These are phyloP conservation scores for Mycena polygramma DNA, from an alignment of 768 basidiomycete genomes.

Conservation along the genomic window DNA sequence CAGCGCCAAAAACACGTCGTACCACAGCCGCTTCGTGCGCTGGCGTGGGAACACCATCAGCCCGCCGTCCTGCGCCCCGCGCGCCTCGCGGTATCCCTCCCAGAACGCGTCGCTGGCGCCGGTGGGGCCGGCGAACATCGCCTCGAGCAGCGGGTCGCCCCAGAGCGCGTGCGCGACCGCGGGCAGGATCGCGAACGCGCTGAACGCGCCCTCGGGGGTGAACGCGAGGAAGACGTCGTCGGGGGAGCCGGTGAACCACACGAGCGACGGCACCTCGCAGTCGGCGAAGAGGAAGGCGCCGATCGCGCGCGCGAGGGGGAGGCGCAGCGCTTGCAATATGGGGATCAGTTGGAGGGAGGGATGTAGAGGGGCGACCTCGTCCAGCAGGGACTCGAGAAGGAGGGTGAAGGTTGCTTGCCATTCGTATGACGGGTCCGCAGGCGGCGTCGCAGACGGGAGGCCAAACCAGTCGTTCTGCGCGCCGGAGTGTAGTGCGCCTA, in stretches of 20 bases:
- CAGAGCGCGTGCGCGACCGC: slow-evolving; percentile 70
- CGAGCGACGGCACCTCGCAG: slow-evolving; percentile 75
- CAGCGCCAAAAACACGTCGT: slow-evolving; percentile 74
- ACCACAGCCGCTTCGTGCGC: slow-evolving; percentile 84
- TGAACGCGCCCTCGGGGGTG: slow-evolving; percentile 38
- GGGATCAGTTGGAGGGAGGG: slow-evolving; percentile 52
- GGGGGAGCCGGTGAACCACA: slow-evolving; percentile 73
- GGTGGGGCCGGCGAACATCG: slow-evolving; percentile 59
- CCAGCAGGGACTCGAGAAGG: slow-evolving; percentile 69
- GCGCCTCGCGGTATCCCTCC: slow-evolving; percentile 70
- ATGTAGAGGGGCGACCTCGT: slow-evolving; percentile 48
- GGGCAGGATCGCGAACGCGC: slow-evolving; percentile 62
- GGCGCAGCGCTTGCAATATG: slow-evolving; percentile 51
- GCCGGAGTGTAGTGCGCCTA: slow-evolving; percentile 71
- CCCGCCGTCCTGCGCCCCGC: slow-evolving; percentile 52
- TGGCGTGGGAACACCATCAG: slow-evolving; percentile 73
- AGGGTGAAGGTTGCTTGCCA: slow-evolving; percentile 83
- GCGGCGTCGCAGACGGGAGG: slow-evolving; percentile 50
- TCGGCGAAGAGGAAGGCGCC: slow-evolving; percentile 84
- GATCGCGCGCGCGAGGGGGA: slow-evolving; percentile 75
- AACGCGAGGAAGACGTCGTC: slow-evolving; percentile 68
- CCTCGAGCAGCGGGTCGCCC: slow-evolving; percentile 84
- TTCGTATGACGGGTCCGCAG: slow-evolving; percentile 64
- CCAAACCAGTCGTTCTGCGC: slow-evolving; percentile 88
- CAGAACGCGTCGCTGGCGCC: slow-evolving; percentile 63